phyloP scores from a whole-genome alignment of 179 eudicot genomes.

The Beta lomatogona region DNA sequence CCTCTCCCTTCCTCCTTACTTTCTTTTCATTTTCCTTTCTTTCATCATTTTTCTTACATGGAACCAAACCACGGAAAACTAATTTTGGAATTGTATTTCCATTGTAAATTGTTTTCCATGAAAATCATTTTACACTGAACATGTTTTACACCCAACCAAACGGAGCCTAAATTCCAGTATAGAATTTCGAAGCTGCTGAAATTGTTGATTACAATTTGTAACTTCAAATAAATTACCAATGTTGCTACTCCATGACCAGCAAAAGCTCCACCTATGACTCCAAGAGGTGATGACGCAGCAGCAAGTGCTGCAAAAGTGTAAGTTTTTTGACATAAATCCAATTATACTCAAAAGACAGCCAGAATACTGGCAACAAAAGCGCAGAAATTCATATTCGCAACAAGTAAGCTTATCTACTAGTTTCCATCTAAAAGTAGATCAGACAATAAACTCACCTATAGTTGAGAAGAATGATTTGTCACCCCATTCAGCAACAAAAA shows the following conservation, averaged over 20 bases:
- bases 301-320: conserved; percentile 69
- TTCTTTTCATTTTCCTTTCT: no score
- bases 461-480: conserved; percentile 99
- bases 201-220: neutral
- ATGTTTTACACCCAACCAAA: no score
- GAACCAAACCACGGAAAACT: no score
- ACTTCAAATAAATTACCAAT: conserved; percentile 48
- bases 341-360: neutral
- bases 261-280: conserved; percentile 88
- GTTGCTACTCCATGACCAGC: conserved; percentile 97
- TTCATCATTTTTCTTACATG: no score
- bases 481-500: conserved; percentile 99
- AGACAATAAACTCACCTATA: conserved; percentile 57
- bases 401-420: neutral
- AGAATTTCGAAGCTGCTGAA: neutral
- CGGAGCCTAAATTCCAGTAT: neutral
- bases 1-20: no score
- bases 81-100: no score
- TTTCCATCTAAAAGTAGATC: neutral
- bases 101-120: neutral
- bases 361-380: neutral
- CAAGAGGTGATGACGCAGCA: conserved; percentile 96
- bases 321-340: neutral
- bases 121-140: neutral
- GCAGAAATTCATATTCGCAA: neutral